A percentile compares a stretch with the other conserved stretches of the same genome.
Evolutionary conservation across 345 rosid genomes (phyloP).

Genomic region (Gossypium stocksii): DNA sequence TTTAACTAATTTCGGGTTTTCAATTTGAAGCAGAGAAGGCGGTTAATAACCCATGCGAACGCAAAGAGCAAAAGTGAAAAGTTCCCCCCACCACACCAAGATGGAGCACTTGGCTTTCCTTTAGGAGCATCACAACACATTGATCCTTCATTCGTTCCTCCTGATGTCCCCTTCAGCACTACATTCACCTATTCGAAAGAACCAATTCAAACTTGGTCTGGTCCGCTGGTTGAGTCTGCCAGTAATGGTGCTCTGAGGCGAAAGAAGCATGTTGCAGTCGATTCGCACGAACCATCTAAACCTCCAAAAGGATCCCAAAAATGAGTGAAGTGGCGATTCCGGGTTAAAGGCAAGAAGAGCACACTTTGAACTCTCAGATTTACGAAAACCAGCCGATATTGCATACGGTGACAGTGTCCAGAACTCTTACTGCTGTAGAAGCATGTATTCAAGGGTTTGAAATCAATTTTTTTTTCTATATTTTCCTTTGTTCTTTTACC

Average conservation of each 20-base stretch:
- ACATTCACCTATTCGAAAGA: constrained; percentile 50
- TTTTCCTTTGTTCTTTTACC: neutral
- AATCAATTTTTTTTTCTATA: neutral
- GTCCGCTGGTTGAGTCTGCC: constrained; percentile 54
- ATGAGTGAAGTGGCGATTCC: constrained; percentile 37
- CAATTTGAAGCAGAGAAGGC: constrained; percentile 46
- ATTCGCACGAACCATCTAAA: constrained; percentile 33
- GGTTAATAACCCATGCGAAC: constrained; percentile 59
- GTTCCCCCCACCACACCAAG: constrained; percentile 73
- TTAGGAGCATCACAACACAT: constrained; percentile 59
- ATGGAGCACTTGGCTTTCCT: constrained; percentile 63
- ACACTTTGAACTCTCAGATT: constrained; percentile 26
- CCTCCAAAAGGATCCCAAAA: constrained; percentile 31
- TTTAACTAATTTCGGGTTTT: neutral
- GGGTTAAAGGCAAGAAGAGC: constrained; percentile 40
- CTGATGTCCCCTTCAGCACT: constrained; percentile 55
- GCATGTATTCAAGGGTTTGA: neutral
- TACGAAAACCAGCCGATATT: neutral
- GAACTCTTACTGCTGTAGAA: neutral
- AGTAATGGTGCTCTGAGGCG: constrained; percentile 39
- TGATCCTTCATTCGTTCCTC: constrained; percentile 39
- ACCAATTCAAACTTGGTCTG: constrained; percentile 50
- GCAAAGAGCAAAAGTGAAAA: constrained; percentile 63
- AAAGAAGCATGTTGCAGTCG: constrained; percentile 42
- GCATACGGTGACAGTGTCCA: constrained; percentile 12